Evolutionary conservation across 108 stramenopile genomes (phyloP), one percentile per base, ranked within the genome.

Genomic region (Conticribra guillardii): DNA sequence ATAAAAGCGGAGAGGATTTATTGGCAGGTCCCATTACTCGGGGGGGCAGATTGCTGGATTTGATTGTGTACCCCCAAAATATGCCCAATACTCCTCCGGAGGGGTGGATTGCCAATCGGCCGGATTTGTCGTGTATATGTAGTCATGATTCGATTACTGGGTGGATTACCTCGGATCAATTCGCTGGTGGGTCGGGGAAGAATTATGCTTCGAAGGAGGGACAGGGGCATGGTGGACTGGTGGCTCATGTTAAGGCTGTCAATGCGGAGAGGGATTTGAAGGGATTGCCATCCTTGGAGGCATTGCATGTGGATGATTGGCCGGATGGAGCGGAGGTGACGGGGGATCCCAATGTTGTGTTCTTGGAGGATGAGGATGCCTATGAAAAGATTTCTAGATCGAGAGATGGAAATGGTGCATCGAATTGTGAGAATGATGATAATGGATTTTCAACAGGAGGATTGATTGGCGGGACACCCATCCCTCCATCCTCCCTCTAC

Each of bases 41-140:
- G 28, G 78, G 78, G 57, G 73, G 73, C n/a, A 70, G 64, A 32
- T 71, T 94, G 34, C 76, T 87, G 8, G 84, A 95, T 80, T 84
- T 95, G 2, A 89, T 95, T 32, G 89, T 95, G 11, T 95, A 95
- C 79, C 88, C 91, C 0, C 91, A 90, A 55, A 89, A 91, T 67
- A 71, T 95, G 55, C 94, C 94, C 56, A 95, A 95, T 63, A 73
- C 88, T 14, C 88, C 89, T 24, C 88, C 94, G 16, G 94, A 95
- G 71, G 72, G 79, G 47, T 92, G 91, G 91, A 83, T 85, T 17
- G 85, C 84, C 22, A 33, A 69, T 11, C 83, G 84, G 30, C 72
- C 83, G 0, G 91, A 95, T 80, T 58, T 95, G 32, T 75, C 89
- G 46, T 82, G 79, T 44, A 83, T 92, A 14, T 87, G 86, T 52